A percentile compares a stretch with the other conserved stretches of the same genome.
These are phyloP conservation scores for Cytospora piceicola DNA, from an alignment of 2,329 filamentous ascomycete genomes.

Conservation along the genomic window DNA sequence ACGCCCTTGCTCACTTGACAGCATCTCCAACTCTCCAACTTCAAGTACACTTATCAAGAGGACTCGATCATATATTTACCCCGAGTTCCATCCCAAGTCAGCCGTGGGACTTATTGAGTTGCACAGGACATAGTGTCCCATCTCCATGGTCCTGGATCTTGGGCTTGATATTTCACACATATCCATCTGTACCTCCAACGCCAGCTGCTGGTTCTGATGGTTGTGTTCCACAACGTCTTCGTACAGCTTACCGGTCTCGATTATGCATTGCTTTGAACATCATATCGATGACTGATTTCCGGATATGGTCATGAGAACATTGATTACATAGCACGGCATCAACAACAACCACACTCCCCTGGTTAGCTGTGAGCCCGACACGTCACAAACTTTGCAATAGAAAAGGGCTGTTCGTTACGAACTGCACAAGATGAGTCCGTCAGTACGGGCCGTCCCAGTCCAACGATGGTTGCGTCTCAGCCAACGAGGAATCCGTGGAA, in stretches of 20 bases:
- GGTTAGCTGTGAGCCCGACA: neutral
- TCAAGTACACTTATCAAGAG: neutral
- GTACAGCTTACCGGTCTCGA: neutral
- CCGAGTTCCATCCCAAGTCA: neutral
- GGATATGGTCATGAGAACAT: neutral
- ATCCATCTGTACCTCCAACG: neutral
- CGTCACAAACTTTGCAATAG: neutral
- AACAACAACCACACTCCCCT: neutral
- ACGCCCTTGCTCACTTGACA: neutral
- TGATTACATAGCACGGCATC: neutral
- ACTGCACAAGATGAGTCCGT: conserved; percentile 14
- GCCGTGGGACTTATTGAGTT: neutral
- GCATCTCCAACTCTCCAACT: neutral
- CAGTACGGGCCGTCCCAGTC: conserved; percentile 10
- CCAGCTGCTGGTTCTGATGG: neutral
- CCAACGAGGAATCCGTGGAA: conserved; percentile 2
- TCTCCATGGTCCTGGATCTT: neutral
- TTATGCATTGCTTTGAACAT: neutral
- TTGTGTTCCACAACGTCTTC: neutral
- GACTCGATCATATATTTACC: neutral
- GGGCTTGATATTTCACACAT: neutral
- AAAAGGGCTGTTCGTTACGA: neutral
- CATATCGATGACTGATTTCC: neutral
- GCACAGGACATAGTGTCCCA: neutral
- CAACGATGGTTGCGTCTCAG: conserved; percentile 2